These are phyloP conservation scores for Yarrowia sp. DNA, from an alignment of 805 yeast species.

Conservation along the genomic window DNA sequence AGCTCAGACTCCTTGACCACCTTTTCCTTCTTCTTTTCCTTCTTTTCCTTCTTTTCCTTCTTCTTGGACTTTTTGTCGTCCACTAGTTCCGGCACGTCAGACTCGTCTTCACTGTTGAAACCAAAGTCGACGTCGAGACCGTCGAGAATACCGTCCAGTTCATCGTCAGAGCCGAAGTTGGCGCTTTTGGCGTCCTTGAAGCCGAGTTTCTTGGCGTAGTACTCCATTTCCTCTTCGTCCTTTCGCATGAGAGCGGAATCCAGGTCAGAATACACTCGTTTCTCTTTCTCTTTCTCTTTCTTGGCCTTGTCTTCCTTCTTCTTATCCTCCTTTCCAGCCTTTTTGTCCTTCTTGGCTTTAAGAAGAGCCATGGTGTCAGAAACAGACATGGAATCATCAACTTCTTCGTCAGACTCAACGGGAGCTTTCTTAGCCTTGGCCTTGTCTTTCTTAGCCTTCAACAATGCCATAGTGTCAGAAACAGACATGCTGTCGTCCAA, in stretches of 20 bases:
- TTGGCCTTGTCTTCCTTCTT: conserved; percentile 42
- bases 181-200: conserved; percentile 57
- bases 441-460: conserved; percentile 27
- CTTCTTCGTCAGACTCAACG: neutral
- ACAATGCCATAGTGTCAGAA: conserved; percentile 50
- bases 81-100: conserved; percentile 40
- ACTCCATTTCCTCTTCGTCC: conserved; percentile 81
- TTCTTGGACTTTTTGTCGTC: conserved; percentile 40
- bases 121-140: conserved; percentile 65
- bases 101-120: conserved; percentile 26
- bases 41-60: conserved; percentile 43
- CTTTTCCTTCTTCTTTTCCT: conserved; percentile 43
- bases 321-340: conserved; percentile 43
- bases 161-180: conserved; percentile 62
- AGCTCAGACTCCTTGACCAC: conserved; percentile 41
- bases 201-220: conserved; percentile 83
- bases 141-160: conserved; percentile 81
- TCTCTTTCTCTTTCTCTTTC: conserved; percentile 42
- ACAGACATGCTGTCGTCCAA: conserved; percentile 43
- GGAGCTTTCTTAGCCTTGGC: too few relatives aligned
- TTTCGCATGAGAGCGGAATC: conserved; percentile 59
- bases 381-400: conserved; percentile 2
- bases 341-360: conserved; percentile 40
- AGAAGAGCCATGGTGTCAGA: conserved; percentile 13
- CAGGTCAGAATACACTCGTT: conserved; percentile 48